Evolutionary conservation across 495 filamentous ascomycete genomes (phyloP), one percentile per base, ranked within the genome.

Genomic region (Patellaria atrata): DNA sequence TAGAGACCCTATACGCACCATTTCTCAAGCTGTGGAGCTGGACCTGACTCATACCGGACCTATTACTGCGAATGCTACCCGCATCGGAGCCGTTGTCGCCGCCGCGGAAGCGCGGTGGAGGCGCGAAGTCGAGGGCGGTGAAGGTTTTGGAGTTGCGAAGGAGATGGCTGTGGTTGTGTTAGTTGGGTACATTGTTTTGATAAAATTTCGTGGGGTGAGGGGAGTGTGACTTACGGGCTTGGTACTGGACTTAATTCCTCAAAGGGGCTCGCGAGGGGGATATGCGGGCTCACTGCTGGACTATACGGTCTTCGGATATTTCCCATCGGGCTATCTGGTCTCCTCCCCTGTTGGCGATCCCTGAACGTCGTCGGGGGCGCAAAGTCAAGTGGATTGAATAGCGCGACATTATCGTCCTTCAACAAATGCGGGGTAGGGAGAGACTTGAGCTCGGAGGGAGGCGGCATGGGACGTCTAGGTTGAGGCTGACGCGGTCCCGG

Each of bases 91-190:
- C 82, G 31, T 57, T 58, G 44, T 78, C 78, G n/a, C n/a, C n/a
- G n/a, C n/a, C n/a, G 55, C 69, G 79, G 58, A 93, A 87, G 34
- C 81, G 78, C 33, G 77, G 74, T 25, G 84, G 87, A 17, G 87
- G 86, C n/a, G 86, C 85, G 55, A 97, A 97, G 59, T 96, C 91
- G 19, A 97, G 70, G 8, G 62, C 77, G 2, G 86, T 93, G 53
- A 82, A 97, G 3, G 84, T 82, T 44, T 77, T 71, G 3, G 86
- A 94, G 53, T 89, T 94, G 45, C 83, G 77, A 33, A 97, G 71
- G 29, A 75, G 57, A 58, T 94, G 81, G 13, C 83, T 89, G 41
- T 10, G 17, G 12, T 12, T 9, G 17, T 13, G 39, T 64, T 45
- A 67, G 59, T 37, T 36, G 27, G 22, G 27, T 14, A 37, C 10